These are phyloP conservation scores for Calonectria hawksworthii DNA, from an alignment of 2,329 filamentous ascomycete genomes.

Conservation along the genomic window DNA sequence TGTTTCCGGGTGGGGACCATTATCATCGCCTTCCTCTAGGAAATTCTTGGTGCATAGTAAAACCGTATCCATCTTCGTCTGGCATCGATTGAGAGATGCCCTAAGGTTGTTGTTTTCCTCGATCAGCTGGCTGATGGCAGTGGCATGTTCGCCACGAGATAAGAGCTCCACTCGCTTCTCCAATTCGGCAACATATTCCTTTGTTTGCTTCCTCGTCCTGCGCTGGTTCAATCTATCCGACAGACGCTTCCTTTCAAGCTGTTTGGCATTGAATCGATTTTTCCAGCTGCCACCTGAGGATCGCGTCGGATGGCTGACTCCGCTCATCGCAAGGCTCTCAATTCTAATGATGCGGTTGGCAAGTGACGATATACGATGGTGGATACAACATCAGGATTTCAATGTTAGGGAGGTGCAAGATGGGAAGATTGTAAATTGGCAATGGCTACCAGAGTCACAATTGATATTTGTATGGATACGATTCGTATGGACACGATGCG, in stretches of 20 bases:
- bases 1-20: fast-evolving
- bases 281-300: not conserved
- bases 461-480: too few species aligned
- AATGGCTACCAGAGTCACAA: not conserved
- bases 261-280: not conserved
- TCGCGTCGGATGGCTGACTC: not conserved
- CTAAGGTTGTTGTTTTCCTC: not conserved
- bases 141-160: not conserved
- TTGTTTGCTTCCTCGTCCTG: not conserved
- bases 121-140: not conserved
- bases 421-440: not conserved
- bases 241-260: not conserved
- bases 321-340: not conserved
- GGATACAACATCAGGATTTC: not conserved
- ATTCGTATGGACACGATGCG: not conserved
- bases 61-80: not conserved
- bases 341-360: not conserved
- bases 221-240: not conserved
- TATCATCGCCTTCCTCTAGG: not conserved
- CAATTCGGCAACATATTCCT: not conserved
- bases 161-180: not conserved
- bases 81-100: not conserved
- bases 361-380: too few species aligned
- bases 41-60: not conserved
- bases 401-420: not conserved